Conservation (phyloP, 108 stramenopile species). For the Nitzschia sp. region DNA sequence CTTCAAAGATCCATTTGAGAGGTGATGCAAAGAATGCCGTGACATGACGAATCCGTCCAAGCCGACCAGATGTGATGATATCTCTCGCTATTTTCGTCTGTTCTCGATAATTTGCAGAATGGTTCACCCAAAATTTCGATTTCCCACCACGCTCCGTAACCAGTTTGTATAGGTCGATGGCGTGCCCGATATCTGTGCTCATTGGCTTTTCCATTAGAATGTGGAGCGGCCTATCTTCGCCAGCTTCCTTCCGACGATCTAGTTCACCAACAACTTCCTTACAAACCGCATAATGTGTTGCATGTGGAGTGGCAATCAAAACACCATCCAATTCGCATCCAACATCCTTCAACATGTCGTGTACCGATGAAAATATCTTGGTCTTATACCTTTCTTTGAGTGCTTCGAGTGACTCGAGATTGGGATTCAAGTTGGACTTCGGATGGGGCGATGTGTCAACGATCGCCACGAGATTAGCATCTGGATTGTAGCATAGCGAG, state of each 20-base stretch:
- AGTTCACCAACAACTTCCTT: constrained; percentile 35
- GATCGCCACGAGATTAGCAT: constrained; percentile 49
- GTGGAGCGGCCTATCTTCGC: constrained; percentile 43
- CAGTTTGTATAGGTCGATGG: constrained; percentile 35
- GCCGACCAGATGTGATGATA: constrained; percentile 34
- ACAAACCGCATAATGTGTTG: constrained; percentile 58
- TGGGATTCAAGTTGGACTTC: constrained; percentile 47
- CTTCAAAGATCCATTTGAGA: constrained; percentile 56
- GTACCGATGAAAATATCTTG: constrained; percentile 42
- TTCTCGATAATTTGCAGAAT: constrained; percentile 66
- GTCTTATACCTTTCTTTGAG: constrained; percentile 46
- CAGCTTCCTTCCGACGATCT: constrained; percentile 33
- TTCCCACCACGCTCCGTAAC: constrained; percentile 8
- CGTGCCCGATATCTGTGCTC: constrained; percentile 64
- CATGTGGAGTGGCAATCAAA: constrained; percentile 65
- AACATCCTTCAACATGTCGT: constrained; percentile 41
- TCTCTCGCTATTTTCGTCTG: constrained; percentile 54
- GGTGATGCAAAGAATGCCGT: constrained; percentile 57
- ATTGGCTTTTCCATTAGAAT: constrained; percentile 81
- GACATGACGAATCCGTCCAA: constrained; percentile 50
- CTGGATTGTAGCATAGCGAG: constrained; percentile 44
- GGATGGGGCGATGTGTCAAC: constrained; percentile 58
- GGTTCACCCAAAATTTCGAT: constrained; percentile 62
- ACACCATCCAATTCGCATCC: constrained; percentile 57
- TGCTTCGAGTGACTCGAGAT: constrained; percentile 45